Evolutionary conservation across 2,329 filamentous ascomycete genomes (phyloP), one percentile per base, ranked within the genome.

Genomic region (Lasiodiplodia sp.): DNA sequence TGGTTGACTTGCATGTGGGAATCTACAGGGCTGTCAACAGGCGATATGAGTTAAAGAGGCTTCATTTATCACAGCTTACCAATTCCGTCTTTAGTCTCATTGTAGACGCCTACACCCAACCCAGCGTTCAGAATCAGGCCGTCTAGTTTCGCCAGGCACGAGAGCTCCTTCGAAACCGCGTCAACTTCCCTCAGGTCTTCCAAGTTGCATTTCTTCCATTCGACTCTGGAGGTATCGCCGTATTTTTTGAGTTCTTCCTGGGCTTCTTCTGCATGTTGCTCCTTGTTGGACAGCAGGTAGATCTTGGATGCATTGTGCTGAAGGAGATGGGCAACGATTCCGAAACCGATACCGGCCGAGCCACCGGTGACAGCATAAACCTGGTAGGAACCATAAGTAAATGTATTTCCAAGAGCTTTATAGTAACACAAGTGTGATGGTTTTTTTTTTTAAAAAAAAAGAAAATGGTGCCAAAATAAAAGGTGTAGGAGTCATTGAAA

Each of bases 301-400:
- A 86, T 80, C 68, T 81, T 83, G 4, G 76, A 74, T 1, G 81
- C 77, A 56, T 82, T 83, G 73, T 85, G 83, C 72, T 86, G 82
- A 3, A 87, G 80, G n/a, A 86, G 75, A 70, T 87, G 85, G 8
- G 84, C 83, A 34, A 82, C 79, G 56, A 86, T 86, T 28, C 84
- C 84, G 69, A 81, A 86, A 18, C 84, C 84, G 38, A 85, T 85
- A 23, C 83, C 83, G n/a, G 83, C 81, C 23, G 79, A 82, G 25
- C 83, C 83, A n/a, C 83, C 82, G 0, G 83, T 85, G 16, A 86
- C 81, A 21, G 85, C 76, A 65, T 81, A 86, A 21, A 83, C 76
- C 78, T 83, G 34, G 2, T 37, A 16, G 21, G 38, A 7, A 12
- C 7, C 21, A 28, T 68, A 14, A 70, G 60, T 47, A 23, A 1